These are phyloP conservation scores for Astragalus membranaceus DNA, from an alignment of 306 rosid species.

Conservation along the genomic window DNA sequence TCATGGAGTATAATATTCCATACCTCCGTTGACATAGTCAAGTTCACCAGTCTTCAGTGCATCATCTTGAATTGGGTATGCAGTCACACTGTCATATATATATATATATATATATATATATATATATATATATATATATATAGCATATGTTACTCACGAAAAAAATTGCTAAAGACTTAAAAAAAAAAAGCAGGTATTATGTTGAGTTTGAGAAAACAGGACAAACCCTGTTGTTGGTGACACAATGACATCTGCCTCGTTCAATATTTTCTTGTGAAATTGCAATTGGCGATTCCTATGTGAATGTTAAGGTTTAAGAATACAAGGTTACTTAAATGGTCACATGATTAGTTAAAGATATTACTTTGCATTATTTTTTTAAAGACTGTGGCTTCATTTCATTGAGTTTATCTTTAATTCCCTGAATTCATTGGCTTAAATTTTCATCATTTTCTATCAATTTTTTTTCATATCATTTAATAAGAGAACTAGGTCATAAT, in stretches of 20 bases:
- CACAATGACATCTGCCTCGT: constrained; percentile 76
- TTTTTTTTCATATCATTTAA: neutral
- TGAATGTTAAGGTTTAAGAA: neutral
- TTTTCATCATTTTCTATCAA: too few relatives aligned
- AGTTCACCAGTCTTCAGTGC: constrained; percentile 87
- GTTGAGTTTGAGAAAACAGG: constrained; percentile 3
- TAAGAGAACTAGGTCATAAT: neutral
- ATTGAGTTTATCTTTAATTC: too few relatives aligned
- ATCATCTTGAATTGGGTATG: constrained; percentile 68
- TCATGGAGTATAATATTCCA: neutral
- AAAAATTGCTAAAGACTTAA: neutral
- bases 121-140: constrained; percentile 4
- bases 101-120: constrained; percentile 3
- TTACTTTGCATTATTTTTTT: too few relatives aligned
- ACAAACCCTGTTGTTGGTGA: constrained; percentile 83
- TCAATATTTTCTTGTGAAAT: constrained; percentile 59
- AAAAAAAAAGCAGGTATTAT: neutral
- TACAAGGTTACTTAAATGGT: neutral
- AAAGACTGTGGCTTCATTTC: too few relatives aligned
- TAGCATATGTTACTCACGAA: neutral
- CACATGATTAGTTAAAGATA: neutral
- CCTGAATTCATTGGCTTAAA: too few relatives aligned
- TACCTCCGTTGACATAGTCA: constrained; percentile 94
- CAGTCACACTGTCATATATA: constrained; percentile 70
- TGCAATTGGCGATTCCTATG: constrained; percentile 84